Conservation (phyloP, 2,329 filamentous ascomycete species). For the Fusarium compactum region DNA sequence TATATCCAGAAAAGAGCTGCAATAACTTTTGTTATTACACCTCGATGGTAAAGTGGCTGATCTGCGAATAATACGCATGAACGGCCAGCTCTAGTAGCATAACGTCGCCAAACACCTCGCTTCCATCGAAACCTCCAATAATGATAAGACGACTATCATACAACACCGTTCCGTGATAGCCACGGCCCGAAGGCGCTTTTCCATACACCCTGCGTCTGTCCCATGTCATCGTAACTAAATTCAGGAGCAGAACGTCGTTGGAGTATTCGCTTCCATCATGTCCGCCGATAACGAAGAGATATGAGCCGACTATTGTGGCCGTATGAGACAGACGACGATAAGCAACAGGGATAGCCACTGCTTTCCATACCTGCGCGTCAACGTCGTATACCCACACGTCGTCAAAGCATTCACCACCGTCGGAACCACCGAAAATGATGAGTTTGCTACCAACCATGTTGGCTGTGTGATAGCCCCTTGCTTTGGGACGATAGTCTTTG, state of each 20-base stretch:
- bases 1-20: slow-evolving; percentile 15
- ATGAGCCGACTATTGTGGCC: slow-evolving; percentile 76
- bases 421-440: slow-evolving; percentile 77
- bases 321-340: slow-evolving; percentile 76
- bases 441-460: slow-evolving; percentile 80
- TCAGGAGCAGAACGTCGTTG: slow-evolving; percentile 75
- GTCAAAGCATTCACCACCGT: slow-evolving; percentile 78
- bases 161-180: slow-evolving; percentile 75
- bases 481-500: slow-evolving; percentile 66
- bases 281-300: slow-evolving; percentile 76
- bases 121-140: slow-evolving; percentile 76
- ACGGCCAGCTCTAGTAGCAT: slow-evolving; percentile 76
- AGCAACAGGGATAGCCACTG: slow-evolving; percentile 69
- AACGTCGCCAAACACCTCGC: slow-evolving; percentile 75
- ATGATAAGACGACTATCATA: slow-evolving; percentile 74
- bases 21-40: slow-evolving; percentile 57
- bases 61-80: slow-evolving; percentile 79
- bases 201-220: slow-evolving; percentile 75
- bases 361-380: slow-evolving; percentile 69
- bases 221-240: slow-evolving; percentile 81
- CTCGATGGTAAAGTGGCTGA: slow-evolving; percentile 78
- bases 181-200: slow-evolving; percentile 70
- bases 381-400: slow-evolving; percentile 81
- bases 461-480: slow-evolving; percentile 77
- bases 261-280: slow-evolving; percentile 78